Percentiles rank a stretch among this genome's conserved stretches.
These are phyloP conservation scores for Candida coquimbonensis DNA, from an alignment of 805 yeast genomes.

Conservation along the genomic window DNA sequence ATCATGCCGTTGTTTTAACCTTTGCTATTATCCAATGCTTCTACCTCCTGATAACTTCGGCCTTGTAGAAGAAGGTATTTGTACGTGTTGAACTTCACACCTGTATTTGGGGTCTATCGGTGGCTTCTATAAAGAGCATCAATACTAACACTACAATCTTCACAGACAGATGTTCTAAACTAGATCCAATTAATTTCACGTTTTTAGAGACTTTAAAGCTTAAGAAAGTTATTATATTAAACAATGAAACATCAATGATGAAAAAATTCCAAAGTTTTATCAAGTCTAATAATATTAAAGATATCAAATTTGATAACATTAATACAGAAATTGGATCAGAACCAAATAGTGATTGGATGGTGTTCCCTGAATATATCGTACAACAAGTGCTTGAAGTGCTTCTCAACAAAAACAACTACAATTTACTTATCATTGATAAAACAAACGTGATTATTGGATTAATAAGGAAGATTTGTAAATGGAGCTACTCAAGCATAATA, in stretches of 20 bases:
- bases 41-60: constrained; percentile 94
- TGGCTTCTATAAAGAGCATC: neutral
- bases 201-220: constrained; percentile 70
- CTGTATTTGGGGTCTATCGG: neutral
- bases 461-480: constrained; percentile 74
- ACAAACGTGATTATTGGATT: constrained; percentile 77
- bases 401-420: constrained; percentile 55
- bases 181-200: constrained; percentile 70
- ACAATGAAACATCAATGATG: constrained; percentile 75
- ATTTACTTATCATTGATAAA: constrained; percentile 69
- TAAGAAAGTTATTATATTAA: constrained; percentile 63
- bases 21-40: constrained; percentile 20
- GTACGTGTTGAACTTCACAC: constrained; percentile 8
- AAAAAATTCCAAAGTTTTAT: constrained; percentile 62
- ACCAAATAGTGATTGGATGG: constrained; percentile 49
- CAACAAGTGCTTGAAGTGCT: constrained; percentile 59
- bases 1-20: neutral
- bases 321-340: constrained; percentile 20
- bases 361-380: constrained; percentile 59
- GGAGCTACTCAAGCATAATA: constrained; percentile 80
- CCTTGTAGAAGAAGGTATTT: constrained; percentile 79
- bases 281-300: constrained; percentile 44
- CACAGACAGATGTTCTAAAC: constrained; percentile 65
- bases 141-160: too few species aligned
- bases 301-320: constrained; percentile 30